phyloP scores from a whole-genome alignment of 352 stramenopile species.

The Lagenidium giganteum region DNA sequence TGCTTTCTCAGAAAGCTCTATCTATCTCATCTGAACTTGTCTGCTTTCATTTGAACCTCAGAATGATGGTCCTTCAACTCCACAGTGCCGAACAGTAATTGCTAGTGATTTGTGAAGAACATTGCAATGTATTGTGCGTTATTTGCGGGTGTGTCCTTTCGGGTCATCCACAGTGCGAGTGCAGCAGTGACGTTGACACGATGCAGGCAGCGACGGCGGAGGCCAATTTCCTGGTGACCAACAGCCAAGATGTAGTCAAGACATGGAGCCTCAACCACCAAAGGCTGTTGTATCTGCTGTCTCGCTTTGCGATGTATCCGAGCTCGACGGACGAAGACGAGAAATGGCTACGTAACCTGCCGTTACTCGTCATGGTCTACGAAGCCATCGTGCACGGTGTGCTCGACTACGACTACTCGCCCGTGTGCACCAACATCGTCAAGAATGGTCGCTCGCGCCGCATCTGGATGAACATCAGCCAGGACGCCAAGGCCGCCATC shows the following conservation, averaged over 20 bases:
- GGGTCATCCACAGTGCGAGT: conserved; percentile 41
- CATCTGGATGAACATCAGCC: conserved; percentile 93
- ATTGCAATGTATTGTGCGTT: no score
- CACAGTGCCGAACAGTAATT: no score
- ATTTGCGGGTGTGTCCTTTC: no score
- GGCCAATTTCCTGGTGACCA: no score
- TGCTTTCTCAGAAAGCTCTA: no score
- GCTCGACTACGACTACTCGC: conserved; percentile 96
- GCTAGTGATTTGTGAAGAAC: no score
- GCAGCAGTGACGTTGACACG: no score
- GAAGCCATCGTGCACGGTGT: conserved; percentile 93
- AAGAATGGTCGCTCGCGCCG: conserved; percentile 82
- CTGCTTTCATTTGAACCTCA: no score
- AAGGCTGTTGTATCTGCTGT: conserved; percentile 95
- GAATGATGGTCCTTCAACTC: no score
- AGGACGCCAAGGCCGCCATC: conserved; percentile 95
- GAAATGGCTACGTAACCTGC: conserved; percentile 94
- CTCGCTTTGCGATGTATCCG: conserved; percentile 92
- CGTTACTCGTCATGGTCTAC: conserved; percentile 96
- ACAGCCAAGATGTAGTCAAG: no score
- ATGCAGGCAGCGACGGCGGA: no score
- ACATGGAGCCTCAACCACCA: conserved; percentile 89
- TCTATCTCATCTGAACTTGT: no score
- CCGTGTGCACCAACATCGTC: conserved; percentile 92
- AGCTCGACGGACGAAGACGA: conserved; percentile 88